Base-by-base conservation (phyloP, 2,329 filamentous ascomycete species). In the Albifimbria verrucaria region DNA sequence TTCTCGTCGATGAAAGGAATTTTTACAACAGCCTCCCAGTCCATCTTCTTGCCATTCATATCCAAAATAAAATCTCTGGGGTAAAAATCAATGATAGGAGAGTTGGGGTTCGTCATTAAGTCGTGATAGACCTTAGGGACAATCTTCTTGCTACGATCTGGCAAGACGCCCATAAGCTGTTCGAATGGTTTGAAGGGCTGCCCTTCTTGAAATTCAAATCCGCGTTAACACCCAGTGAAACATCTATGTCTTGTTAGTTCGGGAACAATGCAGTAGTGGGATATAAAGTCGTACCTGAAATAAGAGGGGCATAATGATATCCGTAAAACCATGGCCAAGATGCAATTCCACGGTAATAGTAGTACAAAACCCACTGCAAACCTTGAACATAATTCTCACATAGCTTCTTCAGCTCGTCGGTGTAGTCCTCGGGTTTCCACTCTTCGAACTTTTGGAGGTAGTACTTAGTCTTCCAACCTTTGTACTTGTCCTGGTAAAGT, bases 21-120 rank as follows among this genome's bases (percentile, higher is more conserved):
- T 72, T 97, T 99, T 59, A 99, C 92, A 36, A 99, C 93, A 24
- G 94, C 94, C 68, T 99, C 94, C 94, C 94, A 99, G 58, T 99
- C 95, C 89, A 96, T 95, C 76, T 96, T 99, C 77, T 99, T 99
- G 55, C 94, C 95, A 63, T 99, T 97, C 94, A 99, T 97, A 68
- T 99, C 95, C 41, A 99, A 79, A 59, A 95, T 91, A 65, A 99
- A 99, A 63, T 99, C 94, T 62, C 93, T 84, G 2, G 94, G 94
- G 65, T 99, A 99, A 69, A 99, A 99, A 68, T 99, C 94, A 65
- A 96, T 89, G 68, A 99, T 99, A 2, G 94, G 92, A 17, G 93
- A 97, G 17, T 89, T 83, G 2, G 88, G 80, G 52, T 89, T 89
- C 2, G 91, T 97, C 94, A 99, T 99, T 48, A 99, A 78, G 23